phyloP scores from a whole-genome alignment of 2,329 filamentous ascomycete genomes.

The Dactylellina parvicollis region DNA sequence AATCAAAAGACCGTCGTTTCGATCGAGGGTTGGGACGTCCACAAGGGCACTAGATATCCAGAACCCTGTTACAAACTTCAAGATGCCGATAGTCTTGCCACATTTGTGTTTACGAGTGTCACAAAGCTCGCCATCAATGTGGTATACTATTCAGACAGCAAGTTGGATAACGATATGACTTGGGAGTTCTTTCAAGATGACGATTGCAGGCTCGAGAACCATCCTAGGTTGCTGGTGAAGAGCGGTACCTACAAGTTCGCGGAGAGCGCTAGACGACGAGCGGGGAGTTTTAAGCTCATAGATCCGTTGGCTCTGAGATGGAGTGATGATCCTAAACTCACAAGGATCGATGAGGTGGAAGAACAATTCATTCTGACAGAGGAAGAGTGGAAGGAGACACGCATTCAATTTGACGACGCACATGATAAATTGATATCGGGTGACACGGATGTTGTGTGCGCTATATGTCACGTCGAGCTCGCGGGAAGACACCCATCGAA shows the following conservation, averaged over 20 bases:
- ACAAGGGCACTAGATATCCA: constrained; percentile 2
- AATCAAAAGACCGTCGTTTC: constrained; percentile 6
- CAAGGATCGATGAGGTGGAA: constrained; percentile 16
- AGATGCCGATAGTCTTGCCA: not conserved
- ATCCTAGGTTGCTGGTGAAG: constrained; percentile 15
- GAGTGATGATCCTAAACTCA: not conserved
- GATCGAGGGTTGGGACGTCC: constrained; percentile 17
- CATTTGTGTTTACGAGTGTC: constrained; percentile 11
- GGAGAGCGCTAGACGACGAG: not conserved
- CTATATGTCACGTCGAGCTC: constrained; percentile 20
- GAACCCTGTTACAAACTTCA: constrained; percentile 25
- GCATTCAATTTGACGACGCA: not conserved
- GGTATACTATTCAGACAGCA: not conserved
- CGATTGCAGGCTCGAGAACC: constrained; percentile 18
- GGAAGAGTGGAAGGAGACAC: not conserved
- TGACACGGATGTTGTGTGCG: not conserved
- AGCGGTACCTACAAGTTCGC: constrained; percentile 14
- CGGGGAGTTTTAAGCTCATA: constrained; percentile 23
- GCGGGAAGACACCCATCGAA: not conserved
- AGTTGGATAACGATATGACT: not conserved
- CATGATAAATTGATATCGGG: constrained; percentile 8
- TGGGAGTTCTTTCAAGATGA: constrained; percentile 43
- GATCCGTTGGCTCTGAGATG: constrained; percentile 24
- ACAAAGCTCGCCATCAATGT: constrained; percentile 13
- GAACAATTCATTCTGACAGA: constrained; percentile 7